Evolutionary conservation across 257 asterid genomes (phyloP).

Genomic region (Petunia secreta): DNA sequence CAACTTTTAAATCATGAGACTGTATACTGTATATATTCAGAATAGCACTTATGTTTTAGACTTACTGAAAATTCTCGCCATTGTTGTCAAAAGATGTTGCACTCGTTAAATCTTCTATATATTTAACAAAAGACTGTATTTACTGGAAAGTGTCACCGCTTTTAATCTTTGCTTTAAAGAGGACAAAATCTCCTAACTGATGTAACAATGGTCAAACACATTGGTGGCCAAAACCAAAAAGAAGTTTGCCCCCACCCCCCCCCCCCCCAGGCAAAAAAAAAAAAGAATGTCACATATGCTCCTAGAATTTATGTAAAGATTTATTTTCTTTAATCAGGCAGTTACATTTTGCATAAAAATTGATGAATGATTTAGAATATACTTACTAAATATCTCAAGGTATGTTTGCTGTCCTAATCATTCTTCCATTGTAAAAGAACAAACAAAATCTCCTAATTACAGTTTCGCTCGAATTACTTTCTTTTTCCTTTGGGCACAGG

Average conservation of each 20-base stretch:
- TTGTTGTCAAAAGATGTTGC: background rate
- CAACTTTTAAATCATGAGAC: background rate
- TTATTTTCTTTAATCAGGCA: background rate
- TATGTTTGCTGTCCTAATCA: background rate
- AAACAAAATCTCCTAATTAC: background rate
- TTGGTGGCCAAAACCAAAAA: background rate
- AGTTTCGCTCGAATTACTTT: background rate
- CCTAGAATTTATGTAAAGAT: background rate
- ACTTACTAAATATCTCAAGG: background rate
- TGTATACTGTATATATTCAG: background rate
- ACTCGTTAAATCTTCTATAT: background rate
- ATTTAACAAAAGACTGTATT: background rate
- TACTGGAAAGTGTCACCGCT: background rate
- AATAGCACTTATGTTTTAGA: background rate
- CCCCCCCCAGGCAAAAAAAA: background rate
- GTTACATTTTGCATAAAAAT: background rate
- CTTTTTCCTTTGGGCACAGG: background rate
- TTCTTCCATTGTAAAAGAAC: background rate
- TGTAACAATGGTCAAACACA: background rate
- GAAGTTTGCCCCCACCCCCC: too few relatives aligned
- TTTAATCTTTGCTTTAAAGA: background rate
- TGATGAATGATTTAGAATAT: background rate
- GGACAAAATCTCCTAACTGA: conserved; percentile 2
- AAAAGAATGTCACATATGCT: background rate
- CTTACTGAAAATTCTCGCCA: background rate